Evolutionary conservation across 805 yeast species (phyloP).

Genomic region (Cyberlindnera maclurae): DNA sequence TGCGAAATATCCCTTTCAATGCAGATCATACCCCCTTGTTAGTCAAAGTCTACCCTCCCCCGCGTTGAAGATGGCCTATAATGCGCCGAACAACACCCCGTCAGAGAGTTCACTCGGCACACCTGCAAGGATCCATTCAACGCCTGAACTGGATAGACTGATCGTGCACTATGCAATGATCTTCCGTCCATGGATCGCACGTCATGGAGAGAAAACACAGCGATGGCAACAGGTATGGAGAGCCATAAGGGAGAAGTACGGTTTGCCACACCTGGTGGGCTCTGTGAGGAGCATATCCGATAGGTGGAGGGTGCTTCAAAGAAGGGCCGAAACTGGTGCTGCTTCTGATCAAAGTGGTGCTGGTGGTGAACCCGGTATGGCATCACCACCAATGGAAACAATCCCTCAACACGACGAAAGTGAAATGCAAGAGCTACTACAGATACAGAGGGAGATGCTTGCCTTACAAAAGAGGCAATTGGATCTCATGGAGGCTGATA

Average conservation of each 20-base stretch:
- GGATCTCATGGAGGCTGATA: conserved; percentile 8
- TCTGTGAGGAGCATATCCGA: conserved; percentile 4
- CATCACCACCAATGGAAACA: too few relatives aligned
- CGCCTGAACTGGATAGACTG: conserved; percentile 1
- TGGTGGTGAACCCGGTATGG: too few relatives aligned
- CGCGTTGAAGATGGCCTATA: conserved; percentile 1
- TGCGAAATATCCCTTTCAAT: too few relatives aligned
- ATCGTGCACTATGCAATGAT: neutral
- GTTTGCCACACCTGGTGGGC: neutral
- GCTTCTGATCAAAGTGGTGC: too few relatives aligned
- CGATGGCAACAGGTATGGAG: neutral
- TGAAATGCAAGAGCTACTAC: conserved; percentile 1
- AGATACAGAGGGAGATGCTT: conserved; percentile 1
- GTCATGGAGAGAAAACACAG: neutral
- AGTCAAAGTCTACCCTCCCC: too few relatives aligned
- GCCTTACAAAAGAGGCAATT: conserved; percentile 4
- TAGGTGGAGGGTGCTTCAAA: conserved; percentile 5
- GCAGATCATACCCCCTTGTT: too few relatives aligned
- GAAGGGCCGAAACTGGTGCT: neutral
- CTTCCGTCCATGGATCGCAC: conserved; percentile 1
- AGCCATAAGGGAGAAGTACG: neutral
- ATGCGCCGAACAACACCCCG: neutral
- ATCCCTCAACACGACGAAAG: too few relatives aligned
- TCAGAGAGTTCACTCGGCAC: too few relatives aligned
- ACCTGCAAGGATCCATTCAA: neutral